phyloP scores from a whole-genome alignment of 2,329 filamentous ascomycete species.

The Verticillium nonalfalfae region DNA sequence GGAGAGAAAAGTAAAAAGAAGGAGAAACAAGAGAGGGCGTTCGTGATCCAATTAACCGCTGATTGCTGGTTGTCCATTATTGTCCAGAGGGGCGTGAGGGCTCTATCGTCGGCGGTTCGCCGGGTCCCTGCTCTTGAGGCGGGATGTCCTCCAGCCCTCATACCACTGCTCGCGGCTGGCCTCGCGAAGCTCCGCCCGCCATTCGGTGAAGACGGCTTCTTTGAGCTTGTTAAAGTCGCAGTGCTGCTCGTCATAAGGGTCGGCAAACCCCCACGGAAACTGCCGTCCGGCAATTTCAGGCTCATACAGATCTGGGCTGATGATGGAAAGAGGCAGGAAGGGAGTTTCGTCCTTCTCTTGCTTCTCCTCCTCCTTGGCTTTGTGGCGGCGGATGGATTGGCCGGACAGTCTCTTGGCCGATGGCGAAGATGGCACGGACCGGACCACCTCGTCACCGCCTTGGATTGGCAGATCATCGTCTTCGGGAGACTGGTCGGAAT shows the following conservation, averaged over 20 bases:
- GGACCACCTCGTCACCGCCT: slow-evolving; percentile 20
- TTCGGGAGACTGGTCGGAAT: slow-evolving; percentile 14
- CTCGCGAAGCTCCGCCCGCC: slow-evolving; percentile 85
- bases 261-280: slow-evolving; percentile 96
- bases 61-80: not conserved
- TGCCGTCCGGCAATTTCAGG: slow-evolving; percentile 72
- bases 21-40: slow-evolving; percentile 10
- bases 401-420: slow-evolving; percentile 39
- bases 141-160: slow-evolving; percentile 82
- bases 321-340: slow-evolving; percentile 82
- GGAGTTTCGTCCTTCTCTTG: slow-evolving; percentile 52
- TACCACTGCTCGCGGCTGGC: slow-evolving; percentile 92
- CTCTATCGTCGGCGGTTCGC: slow-evolving; percentile 26
- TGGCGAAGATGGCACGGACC: slow-evolving; percentile 23
- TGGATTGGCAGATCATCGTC: slow-evolving; percentile 33
- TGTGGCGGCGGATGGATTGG: slow-evolving; percentile 37
- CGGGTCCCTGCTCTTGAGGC: slow-evolving; percentile 50
- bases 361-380: slow-evolving; percentile 35
- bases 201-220: slow-evolving; percentile 88
- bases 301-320: slow-evolving; percentile 90
- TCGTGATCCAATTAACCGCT: not conserved
- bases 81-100: slow-evolving; percentile 1
- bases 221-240: slow-evolving; percentile 91
- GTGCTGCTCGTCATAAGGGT: slow-evolving; percentile 84
- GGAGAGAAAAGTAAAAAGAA: slow-evolving; percentile 8